phyloP scores from a whole-genome alignment of 1,139 yeast genomes.

The Geotrichum australiense region DNA sequence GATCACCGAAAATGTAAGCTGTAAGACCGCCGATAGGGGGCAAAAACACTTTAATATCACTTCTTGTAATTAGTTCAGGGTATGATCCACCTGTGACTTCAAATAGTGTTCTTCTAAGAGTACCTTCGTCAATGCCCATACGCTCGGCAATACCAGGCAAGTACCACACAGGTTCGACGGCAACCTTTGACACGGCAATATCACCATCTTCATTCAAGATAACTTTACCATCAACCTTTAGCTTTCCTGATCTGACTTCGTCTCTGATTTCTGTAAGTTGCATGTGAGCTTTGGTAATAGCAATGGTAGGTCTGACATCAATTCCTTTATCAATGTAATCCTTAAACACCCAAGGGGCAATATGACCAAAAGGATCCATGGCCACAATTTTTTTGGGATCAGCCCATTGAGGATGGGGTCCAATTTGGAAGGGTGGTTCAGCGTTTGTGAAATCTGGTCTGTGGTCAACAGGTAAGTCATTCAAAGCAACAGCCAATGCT shows the following conservation, averaged over 20 bases:
- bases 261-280: constrained; percentile 50
- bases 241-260: constrained; percentile 45
- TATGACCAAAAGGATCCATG: constrained; percentile 56
- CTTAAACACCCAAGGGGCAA: constrained; percentile 50
- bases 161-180: constrained; percentile 62
- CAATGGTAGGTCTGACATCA: constrained; percentile 53
- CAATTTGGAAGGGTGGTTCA: constrained; percentile 51
- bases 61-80: constrained; percentile 56
- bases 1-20: constrained; percentile 55
- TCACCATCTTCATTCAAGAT: constrained; percentile 53
- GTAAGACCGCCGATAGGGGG: constrained; percentile 62
- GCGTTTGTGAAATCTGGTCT: constrained; percentile 55
- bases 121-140: constrained; percentile 48
- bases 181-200: constrained; percentile 52
- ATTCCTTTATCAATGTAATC: constrained; percentile 40
- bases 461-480: constrained; percentile 45
- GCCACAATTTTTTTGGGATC: constrained; percentile 50
- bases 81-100: constrained; percentile 62
- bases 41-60: constrained; percentile 52
- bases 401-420: constrained; percentile 49
- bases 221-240: constrained; percentile 49
- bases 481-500: constrained; percentile 52
- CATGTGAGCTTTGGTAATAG: constrained; percentile 56
- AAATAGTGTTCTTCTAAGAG: constrained; percentile 49
- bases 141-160: constrained; percentile 58